These are phyloP conservation scores for Rossbeevera mucosa DNA, from an alignment of 768 basidiomycete genomes.

Conservation along the genomic window DNA sequence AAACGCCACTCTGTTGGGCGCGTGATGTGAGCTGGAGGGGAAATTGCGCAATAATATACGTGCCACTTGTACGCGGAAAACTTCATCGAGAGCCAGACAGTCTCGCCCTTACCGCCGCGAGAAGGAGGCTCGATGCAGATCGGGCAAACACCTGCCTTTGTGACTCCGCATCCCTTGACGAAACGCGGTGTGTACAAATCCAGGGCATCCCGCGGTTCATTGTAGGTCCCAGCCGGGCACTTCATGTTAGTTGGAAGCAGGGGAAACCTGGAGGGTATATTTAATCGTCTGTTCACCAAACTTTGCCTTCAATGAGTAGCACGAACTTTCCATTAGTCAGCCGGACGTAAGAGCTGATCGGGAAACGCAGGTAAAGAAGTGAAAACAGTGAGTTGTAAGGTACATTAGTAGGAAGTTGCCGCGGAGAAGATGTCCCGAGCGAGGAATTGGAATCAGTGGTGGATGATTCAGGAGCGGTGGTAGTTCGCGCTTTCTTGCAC, in stretches of 20 bases:
- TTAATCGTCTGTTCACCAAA: not conserved
- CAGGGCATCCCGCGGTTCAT: conserved; percentile 52
- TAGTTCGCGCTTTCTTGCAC: conserved; percentile 10
- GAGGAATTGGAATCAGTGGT: conserved; percentile 1
- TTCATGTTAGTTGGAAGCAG: conserved; percentile 15
- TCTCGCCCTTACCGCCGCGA: conserved; percentile 61
- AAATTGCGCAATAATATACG: conserved; percentile 19
- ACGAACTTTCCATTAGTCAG: conserved; percentile 38
- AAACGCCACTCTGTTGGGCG: conserved; percentile 16
- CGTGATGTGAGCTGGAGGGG: conserved; percentile 2
- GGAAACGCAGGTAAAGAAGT: conserved; percentile 68
- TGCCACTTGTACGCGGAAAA: conserved; percentile 81
- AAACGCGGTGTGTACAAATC: conserved; percentile 81
- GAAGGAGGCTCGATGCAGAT: conserved; percentile 59
- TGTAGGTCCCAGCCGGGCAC: conserved; percentile 44
- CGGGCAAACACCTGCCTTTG: conserved; percentile 75
- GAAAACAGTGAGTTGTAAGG: conserved; percentile 47
- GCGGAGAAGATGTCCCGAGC: conserved; percentile 19
- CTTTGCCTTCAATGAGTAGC: not conserved
- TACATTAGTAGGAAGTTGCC: conserved; percentile 50
- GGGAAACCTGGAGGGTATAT: conserved; percentile 13
- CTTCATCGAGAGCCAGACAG: conserved; percentile 73
- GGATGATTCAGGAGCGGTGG: not conserved
- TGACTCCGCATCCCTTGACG: conserved; percentile 60
- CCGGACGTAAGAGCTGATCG: conserved; percentile 53